These are phyloP conservation scores for Gloeostereum incarnatum DNA, from an alignment of 768 basidiomycete genomes.

Conservation along the genomic window DNA sequence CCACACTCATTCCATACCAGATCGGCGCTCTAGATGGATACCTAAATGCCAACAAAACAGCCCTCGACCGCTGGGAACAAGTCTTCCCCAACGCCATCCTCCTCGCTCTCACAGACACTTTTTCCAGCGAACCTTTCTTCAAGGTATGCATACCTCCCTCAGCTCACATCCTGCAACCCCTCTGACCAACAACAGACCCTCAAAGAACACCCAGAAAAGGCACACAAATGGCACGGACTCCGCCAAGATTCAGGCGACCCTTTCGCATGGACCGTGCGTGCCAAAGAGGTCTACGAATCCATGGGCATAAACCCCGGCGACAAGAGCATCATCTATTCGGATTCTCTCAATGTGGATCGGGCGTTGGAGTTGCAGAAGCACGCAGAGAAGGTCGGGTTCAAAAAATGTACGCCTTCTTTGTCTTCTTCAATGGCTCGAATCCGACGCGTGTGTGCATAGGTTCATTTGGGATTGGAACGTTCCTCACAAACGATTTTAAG, in stretches of 20 bases:
- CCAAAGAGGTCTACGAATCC: slow-evolving; percentile 59
- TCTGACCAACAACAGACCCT: slow-evolving; percentile 39
- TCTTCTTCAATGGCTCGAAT: no score
- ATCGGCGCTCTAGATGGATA: slow-evolving; percentile 83
- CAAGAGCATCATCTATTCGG: slow-evolving; percentile 80
- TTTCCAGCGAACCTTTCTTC: slow-evolving; percentile 83
- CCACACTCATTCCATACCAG: slow-evolving; percentile 23
- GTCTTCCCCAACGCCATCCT: slow-evolving; percentile 51
- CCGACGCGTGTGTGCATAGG: slow-evolving; percentile 46
- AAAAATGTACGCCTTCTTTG: slow-evolving; percentile 28
- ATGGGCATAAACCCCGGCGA: slow-evolving; percentile 57
- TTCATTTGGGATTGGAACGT: slow-evolving; percentile 91
- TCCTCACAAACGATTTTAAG: slow-evolving; percentile 82
- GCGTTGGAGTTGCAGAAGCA: slow-evolving; percentile 62
- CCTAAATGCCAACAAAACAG: slow-evolving; percentile 58
- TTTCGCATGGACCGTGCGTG: slow-evolving; percentile 65
- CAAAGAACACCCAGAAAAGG: slow-evolving; percentile 42
- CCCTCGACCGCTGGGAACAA: slow-evolving; percentile 82
- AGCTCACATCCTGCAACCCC: slow-evolving; percentile 4
- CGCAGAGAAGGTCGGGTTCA: slow-evolving; percentile 65
- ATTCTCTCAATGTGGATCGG: slow-evolving; percentile 65
- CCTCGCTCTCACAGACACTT: slow-evolving; percentile 91
- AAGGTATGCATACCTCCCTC: slow-evolving; percentile 29
- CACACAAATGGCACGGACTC: slow-evolving; percentile 68
- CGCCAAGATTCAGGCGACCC: slow-evolving; percentile 96